A percentile compares a stretch with the other conserved stretches of the same genome.
These are phyloP conservation scores for Ogataea populi-albae DNA, from an alignment of 805 yeast species.

Conservation along the genomic window DNA sequence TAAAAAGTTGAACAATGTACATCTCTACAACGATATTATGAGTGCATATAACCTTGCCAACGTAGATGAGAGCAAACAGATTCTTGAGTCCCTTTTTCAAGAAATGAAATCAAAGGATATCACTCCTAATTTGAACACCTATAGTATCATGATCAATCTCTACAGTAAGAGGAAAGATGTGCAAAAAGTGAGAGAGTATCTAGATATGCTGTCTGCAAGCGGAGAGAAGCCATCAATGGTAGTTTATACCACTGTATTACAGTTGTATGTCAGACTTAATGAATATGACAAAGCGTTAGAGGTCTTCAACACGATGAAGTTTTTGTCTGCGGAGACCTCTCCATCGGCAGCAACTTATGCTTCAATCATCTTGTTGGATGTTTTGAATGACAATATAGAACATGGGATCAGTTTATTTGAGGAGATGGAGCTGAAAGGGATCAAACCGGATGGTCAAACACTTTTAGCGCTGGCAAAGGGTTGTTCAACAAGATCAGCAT, in stretches of 20 bases:
- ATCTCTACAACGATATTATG: constrained; percentile 38
- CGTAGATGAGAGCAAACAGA: constrained; percentile 17
- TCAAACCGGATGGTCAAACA: constrained; percentile 41
- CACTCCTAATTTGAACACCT: constrained; percentile 38
- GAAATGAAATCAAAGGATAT: constrained; percentile 27
- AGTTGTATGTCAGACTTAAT: constrained; percentile 52
- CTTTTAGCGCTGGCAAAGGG: constrained; percentile 63
- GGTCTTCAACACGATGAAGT: constrained; percentile 83
- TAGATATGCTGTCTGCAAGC: constrained; percentile 37
- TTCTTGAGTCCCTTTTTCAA: constrained; percentile 35
- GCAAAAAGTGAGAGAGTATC: constrained; percentile 36
- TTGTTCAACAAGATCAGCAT: constrained; percentile 52
- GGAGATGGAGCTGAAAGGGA: constrained; percentile 49
- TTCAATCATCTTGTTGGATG: constrained; percentile 65
- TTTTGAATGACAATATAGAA: constrained; percentile 61
- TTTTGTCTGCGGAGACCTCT: constrained; percentile 57
- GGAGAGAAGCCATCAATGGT: constrained; percentile 42
- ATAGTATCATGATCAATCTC: constrained; percentile 43
- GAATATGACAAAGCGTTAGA: constrained; percentile 62
- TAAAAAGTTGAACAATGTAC: constrained; percentile 29
- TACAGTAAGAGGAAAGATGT: constrained; percentile 42
- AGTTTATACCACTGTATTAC: constrained; percentile 56
- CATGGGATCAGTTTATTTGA: constrained; percentile 72
- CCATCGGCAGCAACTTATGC: constrained; percentile 72
- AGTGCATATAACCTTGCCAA: constrained; percentile 24